phyloP scores from a whole-genome alignment of 345 rosid species.

The Syzygium aromaticum region DNA sequence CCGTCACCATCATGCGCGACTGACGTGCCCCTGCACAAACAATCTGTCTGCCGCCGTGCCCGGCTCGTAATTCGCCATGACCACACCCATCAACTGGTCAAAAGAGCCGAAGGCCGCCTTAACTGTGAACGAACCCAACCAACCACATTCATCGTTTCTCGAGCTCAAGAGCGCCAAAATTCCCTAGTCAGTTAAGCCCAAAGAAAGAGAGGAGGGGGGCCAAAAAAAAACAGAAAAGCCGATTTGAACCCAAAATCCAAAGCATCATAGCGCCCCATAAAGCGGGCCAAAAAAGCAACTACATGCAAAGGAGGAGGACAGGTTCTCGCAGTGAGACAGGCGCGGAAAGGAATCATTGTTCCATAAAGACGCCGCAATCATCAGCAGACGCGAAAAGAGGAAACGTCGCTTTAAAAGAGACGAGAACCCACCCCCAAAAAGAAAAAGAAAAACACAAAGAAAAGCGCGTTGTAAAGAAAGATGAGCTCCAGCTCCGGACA shows the following conservation, averaged over 20 bases:
- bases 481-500: background rate
- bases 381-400: background rate
- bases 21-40: background rate
- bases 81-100: background rate
- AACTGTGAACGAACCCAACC: background rate
- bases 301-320: background rate
- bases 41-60: background rate
- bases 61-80: background rate
- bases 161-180: background rate
- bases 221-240: background rate
- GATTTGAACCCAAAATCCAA: background rate
- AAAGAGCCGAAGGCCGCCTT: background rate
- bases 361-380: constrained; percentile 1
- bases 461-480: background rate
- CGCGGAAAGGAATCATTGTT: background rate
- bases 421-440: background rate
- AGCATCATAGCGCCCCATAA: background rate
- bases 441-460: background rate
- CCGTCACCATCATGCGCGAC: background rate
- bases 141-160: background rate
- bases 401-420: background rate
- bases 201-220: too few relatives aligned
- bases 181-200: background rate
- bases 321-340: background rate
- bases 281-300: background rate